Percentiles rank a stretch among this genome's conserved stretches.
Conservation (phyloP, 352 stramenopile genomes). For the Globisporangium cederbergense region DNA sequence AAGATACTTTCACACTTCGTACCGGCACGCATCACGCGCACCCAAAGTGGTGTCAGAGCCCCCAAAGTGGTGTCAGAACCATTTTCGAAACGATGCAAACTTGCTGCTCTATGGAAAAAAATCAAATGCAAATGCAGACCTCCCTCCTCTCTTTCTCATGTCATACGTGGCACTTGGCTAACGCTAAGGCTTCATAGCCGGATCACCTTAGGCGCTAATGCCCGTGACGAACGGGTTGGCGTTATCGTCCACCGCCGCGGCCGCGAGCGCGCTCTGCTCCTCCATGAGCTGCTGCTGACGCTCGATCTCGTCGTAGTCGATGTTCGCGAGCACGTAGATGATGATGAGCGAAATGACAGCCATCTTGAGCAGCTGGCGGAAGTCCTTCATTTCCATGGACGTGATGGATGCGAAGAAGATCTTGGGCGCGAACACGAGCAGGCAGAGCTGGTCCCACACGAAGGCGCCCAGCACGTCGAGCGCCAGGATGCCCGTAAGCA, state of each 20-base stretch:
- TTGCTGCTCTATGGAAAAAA: constrained; percentile 1
- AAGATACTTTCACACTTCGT: no score
- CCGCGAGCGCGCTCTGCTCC: constrained; percentile 31
- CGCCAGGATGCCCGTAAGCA: constrained; percentile 76
- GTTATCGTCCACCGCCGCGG: constrained; percentile 15
- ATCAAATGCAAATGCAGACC: background rate
- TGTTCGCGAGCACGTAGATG: constrained; percentile 87
- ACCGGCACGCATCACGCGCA: no score
- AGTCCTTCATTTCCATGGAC: constrained; percentile 73
- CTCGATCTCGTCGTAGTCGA: constrained; percentile 89
- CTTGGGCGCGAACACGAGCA: constrained; percentile 82
- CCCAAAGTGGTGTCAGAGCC: no score
- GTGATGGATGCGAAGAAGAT: constrained; percentile 83
- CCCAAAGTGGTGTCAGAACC: no score
- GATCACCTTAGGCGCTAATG: constrained; percentile 14
- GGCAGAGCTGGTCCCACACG: constrained; percentile 81
- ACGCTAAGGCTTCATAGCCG: background rate
- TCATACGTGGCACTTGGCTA: background rate
- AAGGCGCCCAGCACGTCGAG: constrained; percentile 86
- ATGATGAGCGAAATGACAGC: constrained; percentile 71
- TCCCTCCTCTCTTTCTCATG: background rate
- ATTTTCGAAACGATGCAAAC: no score
- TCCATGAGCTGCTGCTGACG: constrained; percentile 82
- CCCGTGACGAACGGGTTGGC: constrained; percentile 16
- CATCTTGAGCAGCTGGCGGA: constrained; percentile 86